Evolutionary conservation across 441 rosid genomes (phyloP).

Genomic region (Euphorbia schlechtendalii): DNA sequence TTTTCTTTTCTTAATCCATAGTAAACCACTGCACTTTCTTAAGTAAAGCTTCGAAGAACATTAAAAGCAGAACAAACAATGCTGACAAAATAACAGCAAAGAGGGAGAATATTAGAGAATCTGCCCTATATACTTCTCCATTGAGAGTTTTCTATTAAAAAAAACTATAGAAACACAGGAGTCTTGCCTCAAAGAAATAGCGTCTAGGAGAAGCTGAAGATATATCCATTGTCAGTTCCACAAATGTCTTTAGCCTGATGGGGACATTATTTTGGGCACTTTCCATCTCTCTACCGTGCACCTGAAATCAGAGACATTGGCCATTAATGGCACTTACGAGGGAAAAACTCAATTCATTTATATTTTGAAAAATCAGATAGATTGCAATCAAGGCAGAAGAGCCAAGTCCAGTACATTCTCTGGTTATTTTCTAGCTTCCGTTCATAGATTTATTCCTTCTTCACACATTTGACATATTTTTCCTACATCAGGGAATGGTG

Average conservation of each 20-base stretch:
- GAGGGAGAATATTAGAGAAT: not conserved
- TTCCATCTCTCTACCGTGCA: constrained; percentile 42
- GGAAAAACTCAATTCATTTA: not conserved
- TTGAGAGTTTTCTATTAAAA: constrained; percentile 8
- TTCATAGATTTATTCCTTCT: not conserved
- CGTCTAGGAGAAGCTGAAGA: constrained; percentile 95
- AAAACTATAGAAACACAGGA: constrained; percentile 27
- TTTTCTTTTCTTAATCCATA: not conserved
- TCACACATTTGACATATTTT: not conserved
- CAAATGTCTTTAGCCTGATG: constrained; percentile 55
- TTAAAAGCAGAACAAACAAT: not conserved
- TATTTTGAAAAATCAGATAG: not conserved
- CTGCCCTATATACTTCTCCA: not conserved
- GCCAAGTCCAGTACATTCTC: not conserved
- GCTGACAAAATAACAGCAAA: not conserved
- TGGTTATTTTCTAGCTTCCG: not conserved
- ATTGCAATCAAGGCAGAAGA: not conserved
- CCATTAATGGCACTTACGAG: constrained; percentile 4
- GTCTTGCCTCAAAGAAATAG: constrained; percentile 88
- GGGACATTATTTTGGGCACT: constrained; percentile 32
- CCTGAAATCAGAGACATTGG: constrained; percentile 36
- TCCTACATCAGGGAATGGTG: not conserved
- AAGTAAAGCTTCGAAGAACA: not conserved
- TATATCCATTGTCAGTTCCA: constrained; percentile 87
- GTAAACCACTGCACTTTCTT: not conserved